A percentile compares a stretch with the other conserved stretches of the same genome.
These are phyloP conservation scores for Leptographium galeiforme DNA, from an alignment of 2,329 filamentous ascomycete species.

Conservation along the genomic window DNA sequence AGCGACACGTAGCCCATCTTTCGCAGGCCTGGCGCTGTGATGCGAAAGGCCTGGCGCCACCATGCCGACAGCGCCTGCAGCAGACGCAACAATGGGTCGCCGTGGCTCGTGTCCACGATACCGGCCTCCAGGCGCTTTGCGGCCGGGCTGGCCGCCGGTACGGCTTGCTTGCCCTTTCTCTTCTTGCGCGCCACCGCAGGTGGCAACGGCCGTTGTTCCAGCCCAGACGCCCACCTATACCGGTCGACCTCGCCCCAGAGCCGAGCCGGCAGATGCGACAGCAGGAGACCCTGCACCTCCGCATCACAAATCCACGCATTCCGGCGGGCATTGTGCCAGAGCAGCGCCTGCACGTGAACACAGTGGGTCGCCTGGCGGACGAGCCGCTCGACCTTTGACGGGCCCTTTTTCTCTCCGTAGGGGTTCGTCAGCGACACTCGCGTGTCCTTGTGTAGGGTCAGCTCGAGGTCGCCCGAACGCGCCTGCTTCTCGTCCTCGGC, in stretches of 20 bases:
- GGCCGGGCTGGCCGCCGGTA: slow-evolving; percentile 39
- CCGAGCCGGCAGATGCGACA: slow-evolving; percentile 56
- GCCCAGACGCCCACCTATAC: slow-evolving; percentile 56
- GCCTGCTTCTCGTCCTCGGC: slow-evolving; percentile 24
- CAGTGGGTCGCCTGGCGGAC: slow-evolving; percentile 72
- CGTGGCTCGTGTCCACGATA: slow-evolving; percentile 62
- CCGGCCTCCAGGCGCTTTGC: slow-evolving; percentile 59
- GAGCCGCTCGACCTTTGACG: slow-evolving; percentile 69
- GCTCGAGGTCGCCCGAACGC: slow-evolving; percentile 54
- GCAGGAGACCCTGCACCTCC: slow-evolving; percentile 60
- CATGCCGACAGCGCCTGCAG: slow-evolving; percentile 66
- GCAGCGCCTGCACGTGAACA: slow-evolving; percentile 72
- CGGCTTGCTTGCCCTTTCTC: slow-evolving; percentile 24
- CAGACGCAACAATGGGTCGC: slow-evolving; percentile 67
- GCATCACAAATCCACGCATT: slow-evolving; percentile 75
- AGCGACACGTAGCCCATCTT: slow-evolving; percentile 81
- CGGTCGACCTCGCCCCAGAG: slow-evolving; percentile 61
- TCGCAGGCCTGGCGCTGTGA: slow-evolving; percentile 67
- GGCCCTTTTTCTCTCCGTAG: slow-evolving; percentile 62
- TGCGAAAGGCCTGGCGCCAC: slow-evolving; percentile 75
- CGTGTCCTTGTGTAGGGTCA: slow-evolving; percentile 51
- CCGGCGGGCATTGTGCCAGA: slow-evolving; percentile 80
- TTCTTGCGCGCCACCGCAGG: slow-evolving; percentile 12
- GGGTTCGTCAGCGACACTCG: slow-evolving; percentile 48
- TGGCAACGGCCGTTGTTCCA: slow-evolving; percentile 23